Base-by-base conservation (phyloP, 164 flowering plant genomes). In the Macadamia integrifolia region DNA sequence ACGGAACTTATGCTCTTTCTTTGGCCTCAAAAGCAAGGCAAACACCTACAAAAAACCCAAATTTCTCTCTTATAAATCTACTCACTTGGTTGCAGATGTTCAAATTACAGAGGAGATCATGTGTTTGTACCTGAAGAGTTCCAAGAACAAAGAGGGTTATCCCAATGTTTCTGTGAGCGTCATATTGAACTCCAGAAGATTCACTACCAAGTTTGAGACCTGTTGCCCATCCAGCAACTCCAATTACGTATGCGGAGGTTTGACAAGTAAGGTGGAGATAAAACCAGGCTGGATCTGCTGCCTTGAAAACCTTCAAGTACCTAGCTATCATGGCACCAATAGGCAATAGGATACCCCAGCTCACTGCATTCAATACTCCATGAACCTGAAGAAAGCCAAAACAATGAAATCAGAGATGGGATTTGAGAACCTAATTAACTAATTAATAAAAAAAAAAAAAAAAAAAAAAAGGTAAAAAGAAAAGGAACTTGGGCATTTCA, bases 21-120 rank as follows among this genome's bases (percentile, higher is more conserved):
- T 84, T 0, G 97, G 97, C 81, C 97, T 89, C 75, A 88, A 66
- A 59, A 88, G 85, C 86, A 91, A 57, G 6, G 94, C 97, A 75
- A 91, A 87, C 61, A 87, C 80, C 94, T 88, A 49, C 61, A 49
- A 40, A 11, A 14, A 53, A 53, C 3, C 6, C 53, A 53, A 56
- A 44, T 15, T 35, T 13, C 64, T 42, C 49, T 61, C 23, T 40
- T 15, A 61, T 8, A 61, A 32, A 6, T 2, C 28, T 23, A 23
- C 23, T 23, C 23, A 23, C 23, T 23, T 23, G 23, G 23, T 23
- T 23, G 23, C 23, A 23, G 23, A 23, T 23, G 23, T 23, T 35
- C 40, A 35, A 35, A 2, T 5, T 35, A 35, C 40, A 35, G 40
- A 35, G 3, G 3, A 35, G 40, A 35, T 35, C 5, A 5, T 2